Evolutionary conservation across 108 stramenopile genomes (phyloP), one percentile per base, ranked within the genome.

Genomic region (Heterococcus sp.): DNA sequence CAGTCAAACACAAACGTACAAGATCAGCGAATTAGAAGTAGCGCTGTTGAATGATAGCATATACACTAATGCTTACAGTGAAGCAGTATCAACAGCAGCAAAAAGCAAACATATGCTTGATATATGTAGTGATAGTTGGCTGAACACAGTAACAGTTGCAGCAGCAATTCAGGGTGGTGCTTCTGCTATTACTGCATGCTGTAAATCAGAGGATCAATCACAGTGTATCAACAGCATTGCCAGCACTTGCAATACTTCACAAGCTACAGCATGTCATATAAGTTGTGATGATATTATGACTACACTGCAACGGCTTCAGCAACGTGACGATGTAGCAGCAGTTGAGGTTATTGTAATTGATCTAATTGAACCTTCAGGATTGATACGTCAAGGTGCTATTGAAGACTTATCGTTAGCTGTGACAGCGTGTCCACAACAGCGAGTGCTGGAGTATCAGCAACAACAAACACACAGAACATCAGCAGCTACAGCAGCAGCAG

Each of bases 371-470:
- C 72, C 72, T 8, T 84, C 84, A 11, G 85, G 85, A 2, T 37
- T 84, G 33, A 37, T 85, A 4, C 78, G 84, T 71, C 85, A 85
- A 32, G 85, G 85, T 11, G 78, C 73, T 14, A 64, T 85, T 11
- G 83, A 35, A 30, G 85, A 84, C 14, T 32, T 84, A 27, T 72
- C 73, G 31, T 27, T 85, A 39, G 84, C 11, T 21, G n/a, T 3
- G 69, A 32, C 2, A 14, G n/a, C 73, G 32, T 35, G 71, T 32
- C 8, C 21, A 31, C 2, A 76, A 3, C 32, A 39, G 65, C 66
- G 75, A 75, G 34, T 3, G 28, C 29, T 27, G 35, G 34, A 1
- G 34, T 28, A 40, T 27, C 27, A 8, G 75, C 33, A 37, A 40
- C 72, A 63, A 26, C 21, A 26, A 26, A 63, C 26, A 63, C 26